These are phyloP conservation scores for Rhodotorula graminis DNA, from an alignment of 768 basidiomycete genomes.

Conservation along the genomic window DNA sequence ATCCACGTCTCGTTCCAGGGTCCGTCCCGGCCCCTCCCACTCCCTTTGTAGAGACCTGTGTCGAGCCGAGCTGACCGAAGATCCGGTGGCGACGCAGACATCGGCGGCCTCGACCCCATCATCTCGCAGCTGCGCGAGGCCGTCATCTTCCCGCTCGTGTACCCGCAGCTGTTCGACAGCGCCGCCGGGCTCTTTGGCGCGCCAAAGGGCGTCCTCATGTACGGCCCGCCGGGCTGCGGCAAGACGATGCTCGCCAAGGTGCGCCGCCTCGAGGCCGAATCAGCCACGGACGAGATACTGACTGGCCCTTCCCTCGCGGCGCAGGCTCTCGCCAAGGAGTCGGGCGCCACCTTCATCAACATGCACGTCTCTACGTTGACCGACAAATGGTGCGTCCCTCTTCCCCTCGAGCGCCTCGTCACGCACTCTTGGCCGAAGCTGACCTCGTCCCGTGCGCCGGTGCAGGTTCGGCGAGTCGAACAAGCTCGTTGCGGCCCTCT, in stretches of 20 bases:
- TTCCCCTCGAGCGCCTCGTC: not conserved
- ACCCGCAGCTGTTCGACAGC: conserved; percentile 77
- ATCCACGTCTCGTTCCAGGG: conserved; percentile 71
- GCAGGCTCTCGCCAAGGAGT: conserved; percentile 85
- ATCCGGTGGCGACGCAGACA: conserved; percentile 53
- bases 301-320: too few species aligned
- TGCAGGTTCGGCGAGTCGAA: conserved; percentile 83
- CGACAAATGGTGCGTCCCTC: conserved; percentile 54
- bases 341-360: conserved; percentile 93
- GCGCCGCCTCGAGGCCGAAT: not conserved
- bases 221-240: conserved; percentile 95
- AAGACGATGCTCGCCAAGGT: conserved; percentile 97
- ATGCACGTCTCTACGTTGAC: conserved; percentile 68
- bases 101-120: conserved; percentile 89
- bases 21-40: conserved; percentile 45
- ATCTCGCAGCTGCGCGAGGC: conserved; percentile 86
- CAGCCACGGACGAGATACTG: too few species aligned
- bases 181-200: conserved; percentile 75
- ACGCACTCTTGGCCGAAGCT: not conserved
- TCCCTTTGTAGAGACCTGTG: too few species aligned
- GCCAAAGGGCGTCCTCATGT: conserved; percentile 91
- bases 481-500: conserved; percentile 89
- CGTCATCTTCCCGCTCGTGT: conserved; percentile 88
- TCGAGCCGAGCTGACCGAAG: conserved; percentile 19
- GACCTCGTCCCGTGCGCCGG: conserved; percentile 24